Evolutionary conservation across 257 asterid genomes (phyloP), one percentile per base, ranked within the genome.

Genomic region (Salvia rosmarinus): DNA sequence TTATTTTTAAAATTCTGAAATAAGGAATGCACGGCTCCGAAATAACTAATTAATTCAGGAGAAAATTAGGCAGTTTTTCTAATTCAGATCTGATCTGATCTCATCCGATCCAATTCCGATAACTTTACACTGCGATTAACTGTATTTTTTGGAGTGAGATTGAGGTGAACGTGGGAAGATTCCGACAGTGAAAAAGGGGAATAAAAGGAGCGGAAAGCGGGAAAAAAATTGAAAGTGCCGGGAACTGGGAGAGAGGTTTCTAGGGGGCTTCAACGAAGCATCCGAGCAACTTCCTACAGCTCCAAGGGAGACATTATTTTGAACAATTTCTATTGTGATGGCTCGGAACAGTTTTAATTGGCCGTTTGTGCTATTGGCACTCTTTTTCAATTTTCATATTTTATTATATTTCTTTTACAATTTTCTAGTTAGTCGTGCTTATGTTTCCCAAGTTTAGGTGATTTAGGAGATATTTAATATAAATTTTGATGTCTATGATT

Each of bases 191-290:
- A 67, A 84, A 64, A 43, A 39, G 40, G 79, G 25, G 78, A 69
- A 70, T 69, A 64, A 77, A 71, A 74, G 80, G 62, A 58, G 43
- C 56, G 19, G 60, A 75, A 75, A 65, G 74, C 39, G 73, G 56
- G 67, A 74, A 50, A 91, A 88, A 80, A 79, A 81, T 84, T 85
- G 96, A 90, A 92, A 83, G 78, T 39, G 81, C 87, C 50, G 84
- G 72, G 90, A 89, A 85, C 79, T 43, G 63, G 6, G 76, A 8
- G n/a, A 37, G 87, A 50, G 37, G 68, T 76, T 82, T 79, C 89
- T 25, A 3, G 2, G 82, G 75, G 46, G 67, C 14, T 77, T 68
- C 85, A n/a, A 0, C 20, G 90, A 61, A 81, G 76, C 40, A 64
- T 81, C 91, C 4, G 13, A 5, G 96, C 80, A 86, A 10, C 8